phyloP scores from a whole-genome alignment of 2,329 filamentous ascomycete genomes.

The Paraphoma chrysanthemicola region DNA sequence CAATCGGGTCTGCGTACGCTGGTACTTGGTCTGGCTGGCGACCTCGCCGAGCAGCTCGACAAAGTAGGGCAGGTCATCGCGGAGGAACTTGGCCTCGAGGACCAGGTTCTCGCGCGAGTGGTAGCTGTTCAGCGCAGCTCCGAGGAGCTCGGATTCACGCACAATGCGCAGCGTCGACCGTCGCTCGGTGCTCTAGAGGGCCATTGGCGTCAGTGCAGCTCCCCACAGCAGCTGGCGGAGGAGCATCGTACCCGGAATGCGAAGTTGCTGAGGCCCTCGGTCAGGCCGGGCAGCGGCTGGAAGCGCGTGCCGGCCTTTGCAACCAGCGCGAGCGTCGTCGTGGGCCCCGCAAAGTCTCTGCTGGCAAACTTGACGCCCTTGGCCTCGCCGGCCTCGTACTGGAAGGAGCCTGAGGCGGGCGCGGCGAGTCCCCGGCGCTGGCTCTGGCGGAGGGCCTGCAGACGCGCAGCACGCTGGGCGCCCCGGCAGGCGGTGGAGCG shows the following conservation, averaged over 20 bases:
- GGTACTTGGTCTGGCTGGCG: constrained; percentile 85
- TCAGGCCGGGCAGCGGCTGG: constrained; percentile 86
- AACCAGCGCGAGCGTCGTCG: constrained; percentile 88
- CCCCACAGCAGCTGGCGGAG: neutral
- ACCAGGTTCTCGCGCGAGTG: constrained; percentile 94
- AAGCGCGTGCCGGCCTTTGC: constrained; percentile 94
- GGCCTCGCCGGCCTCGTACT: constrained; percentile 86
- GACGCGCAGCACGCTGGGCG: constrained; percentile 68
- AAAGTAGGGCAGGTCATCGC: constrained; percentile 96
- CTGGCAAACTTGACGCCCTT: constrained; percentile 91
- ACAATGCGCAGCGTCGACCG: constrained; percentile 91
- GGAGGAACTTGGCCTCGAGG: constrained; percentile 91
- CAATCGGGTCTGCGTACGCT: constrained; percentile 53
- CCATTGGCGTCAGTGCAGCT: constrained; percentile 38
- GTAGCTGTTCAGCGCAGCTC: constrained; percentile 84
- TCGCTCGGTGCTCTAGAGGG: constrained; percentile 78
- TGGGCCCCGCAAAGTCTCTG: constrained; percentile 86
- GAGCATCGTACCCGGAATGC: constrained; percentile 84
- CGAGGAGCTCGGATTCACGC: constrained; percentile 93
- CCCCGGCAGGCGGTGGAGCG: constrained; percentile 69
- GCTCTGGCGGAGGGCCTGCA: constrained; percentile 62
- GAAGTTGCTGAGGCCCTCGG: constrained; percentile 90
- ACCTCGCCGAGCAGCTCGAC: constrained; percentile 94
- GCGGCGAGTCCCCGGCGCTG: constrained; percentile 70
- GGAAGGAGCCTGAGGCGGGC: constrained; percentile 76